phyloP scores from a whole-genome alignment of 495 filamentous ascomycete genomes.

The Durotheca rogersii region DNA sequence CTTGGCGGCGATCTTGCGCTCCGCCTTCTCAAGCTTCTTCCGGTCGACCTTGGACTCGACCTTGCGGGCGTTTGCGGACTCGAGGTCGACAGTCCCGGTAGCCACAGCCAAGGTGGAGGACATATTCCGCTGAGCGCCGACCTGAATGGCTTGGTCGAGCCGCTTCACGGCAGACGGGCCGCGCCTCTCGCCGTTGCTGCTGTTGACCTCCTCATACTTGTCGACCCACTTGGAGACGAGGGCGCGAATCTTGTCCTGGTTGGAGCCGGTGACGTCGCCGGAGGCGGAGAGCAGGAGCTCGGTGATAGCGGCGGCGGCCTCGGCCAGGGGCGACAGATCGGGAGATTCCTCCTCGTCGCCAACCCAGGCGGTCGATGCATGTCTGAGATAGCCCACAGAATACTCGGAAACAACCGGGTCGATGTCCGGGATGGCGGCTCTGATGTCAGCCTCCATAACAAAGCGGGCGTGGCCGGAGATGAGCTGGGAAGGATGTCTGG shows the following conservation, averaged over 20 bases:
- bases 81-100: constrained; percentile 81
- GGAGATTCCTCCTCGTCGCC: constrained; percentile 71
- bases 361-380: constrained; percentile 81
- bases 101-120: constrained; percentile 91
- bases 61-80: constrained; percentile 87
- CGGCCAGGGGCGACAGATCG: constrained; percentile 70
- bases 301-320: constrained; percentile 81
- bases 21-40: constrained; percentile 99
- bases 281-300: constrained; percentile 89
- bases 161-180: constrained; percentile 77
- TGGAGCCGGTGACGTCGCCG: constrained; percentile 65
- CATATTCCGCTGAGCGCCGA: constrained; percentile 89
- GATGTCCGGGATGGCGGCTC: constrained; percentile 79
- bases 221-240: constrained; percentile 91
- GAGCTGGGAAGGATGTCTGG: constrained; percentile 5
- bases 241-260: constrained; percentile 73
- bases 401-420: constrained; percentile 92
- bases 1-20: constrained; percentile 96
- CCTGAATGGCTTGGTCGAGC: constrained; percentile 93
- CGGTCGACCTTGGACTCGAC: constrained; percentile 95
- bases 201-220: constrained; percentile 71
- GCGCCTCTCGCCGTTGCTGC: constrained; percentile 52
- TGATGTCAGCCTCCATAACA: constrained; percentile 88
- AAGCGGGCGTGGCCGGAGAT: constrained; percentile 15
- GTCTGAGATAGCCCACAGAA: constrained; percentile 88